A percentile compares a stretch with the other conserved stretches of the same genome.
These are phyloP conservation scores for Schizosaccharomyces octosporus DNA, from an alignment of 805 yeast species.

Conservation along the genomic window DNA sequence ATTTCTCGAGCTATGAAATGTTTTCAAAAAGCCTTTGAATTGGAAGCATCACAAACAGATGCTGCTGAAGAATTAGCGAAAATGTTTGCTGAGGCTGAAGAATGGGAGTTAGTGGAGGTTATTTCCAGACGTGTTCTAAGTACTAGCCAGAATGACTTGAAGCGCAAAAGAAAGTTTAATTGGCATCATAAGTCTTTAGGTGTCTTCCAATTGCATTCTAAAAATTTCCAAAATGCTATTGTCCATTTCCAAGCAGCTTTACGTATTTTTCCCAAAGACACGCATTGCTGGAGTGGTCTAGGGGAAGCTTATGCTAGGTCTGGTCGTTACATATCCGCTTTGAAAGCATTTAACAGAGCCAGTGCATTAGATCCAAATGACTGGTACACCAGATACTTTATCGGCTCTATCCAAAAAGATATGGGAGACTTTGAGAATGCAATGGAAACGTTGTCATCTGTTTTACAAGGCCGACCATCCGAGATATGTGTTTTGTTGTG, in stretches of 20 bases:
- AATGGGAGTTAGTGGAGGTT: conserved; percentile 69
- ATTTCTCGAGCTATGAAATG: conserved; percentile 53
- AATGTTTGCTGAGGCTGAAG: conserved; percentile 37
- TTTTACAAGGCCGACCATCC: conserved; percentile 21
- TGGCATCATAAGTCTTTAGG: conserved; percentile 90
- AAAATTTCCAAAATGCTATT: conserved; percentile 54
- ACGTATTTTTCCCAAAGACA: conserved; percentile 38
- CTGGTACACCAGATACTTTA: conserved; percentile 40
- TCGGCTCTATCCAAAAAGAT: conserved; percentile 39
- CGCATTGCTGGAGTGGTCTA: conserved; percentile 76
- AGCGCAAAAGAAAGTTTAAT: background rate
- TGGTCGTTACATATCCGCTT: conserved; percentile 70
- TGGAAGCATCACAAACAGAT: conserved; percentile 46
- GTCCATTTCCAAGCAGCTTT: conserved; percentile 75
- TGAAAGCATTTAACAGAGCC: conserved; percentile 54
- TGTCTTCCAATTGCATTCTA: conserved; percentile 42
- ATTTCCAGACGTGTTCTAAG: conserved; percentile 41
- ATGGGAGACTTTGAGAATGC: conserved; percentile 46
- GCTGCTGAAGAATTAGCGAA: conserved; percentile 55
- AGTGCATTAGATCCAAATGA: conserved; percentile 26
- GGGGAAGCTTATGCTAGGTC: conserved; percentile 82
- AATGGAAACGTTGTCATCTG: conserved; percentile 20
- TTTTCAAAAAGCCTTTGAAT: conserved; percentile 69
- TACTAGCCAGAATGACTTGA: conserved; percentile 21
- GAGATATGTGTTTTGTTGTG: conserved; percentile 29